These are phyloP conservation scores for Aspergillus texensis DNA, from an alignment of 2,329 filamentous ascomycete species.

Conservation along the genomic window DNA sequence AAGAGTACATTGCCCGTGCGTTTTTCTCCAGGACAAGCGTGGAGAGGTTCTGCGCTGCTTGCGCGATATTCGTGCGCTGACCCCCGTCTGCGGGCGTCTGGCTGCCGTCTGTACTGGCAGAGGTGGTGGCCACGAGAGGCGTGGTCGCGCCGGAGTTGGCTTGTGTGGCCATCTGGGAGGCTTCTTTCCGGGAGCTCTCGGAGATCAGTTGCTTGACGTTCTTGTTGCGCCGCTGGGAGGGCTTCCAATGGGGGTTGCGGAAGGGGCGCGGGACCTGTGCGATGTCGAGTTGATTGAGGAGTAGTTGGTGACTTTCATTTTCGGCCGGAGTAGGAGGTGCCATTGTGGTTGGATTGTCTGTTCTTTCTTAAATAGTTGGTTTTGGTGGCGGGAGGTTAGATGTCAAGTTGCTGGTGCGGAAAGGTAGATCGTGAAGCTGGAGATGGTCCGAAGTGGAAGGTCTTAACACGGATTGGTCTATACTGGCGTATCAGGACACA, in stretches of 20 bases:
- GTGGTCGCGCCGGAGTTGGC: slow-evolving; percentile 80
- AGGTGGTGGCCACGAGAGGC: slow-evolving; percentile 49
- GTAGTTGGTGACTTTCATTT: slow-evolving; percentile 79
- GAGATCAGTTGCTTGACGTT: slow-evolving; percentile 96
- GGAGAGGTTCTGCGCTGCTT: slow-evolving; percentile 82
- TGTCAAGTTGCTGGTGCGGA: background rate
- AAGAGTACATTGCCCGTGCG: slow-evolving; percentile 46
- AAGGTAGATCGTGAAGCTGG: background rate
- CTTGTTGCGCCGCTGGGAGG: slow-evolving; percentile 95
- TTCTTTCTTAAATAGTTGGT: slow-evolving; percentile 7
- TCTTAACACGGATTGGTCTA: background rate
- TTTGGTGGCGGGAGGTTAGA: background rate
- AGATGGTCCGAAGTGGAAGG: background rate
- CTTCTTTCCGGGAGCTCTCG: slow-evolving; percentile 84
- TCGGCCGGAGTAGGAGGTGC: slow-evolving; percentile 68
- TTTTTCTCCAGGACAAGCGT: slow-evolving; percentile 88
- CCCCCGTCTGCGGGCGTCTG: slow-evolving; percentile 50
- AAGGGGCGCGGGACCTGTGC: slow-evolving; percentile 84
- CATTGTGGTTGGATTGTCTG: slow-evolving; percentile 45
- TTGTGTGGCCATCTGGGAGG: slow-evolving; percentile 81
- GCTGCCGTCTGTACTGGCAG: slow-evolving; percentile 43
- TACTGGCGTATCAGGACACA: background rate
- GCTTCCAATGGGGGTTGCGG: slow-evolving; percentile 87
- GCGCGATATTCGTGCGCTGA: slow-evolving; percentile 69
- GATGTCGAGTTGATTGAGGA: slow-evolving; percentile 91